Conservation (phyloP, 768 basidiomycete species). For the Phlebiopsis flavidoalba region DNA sequence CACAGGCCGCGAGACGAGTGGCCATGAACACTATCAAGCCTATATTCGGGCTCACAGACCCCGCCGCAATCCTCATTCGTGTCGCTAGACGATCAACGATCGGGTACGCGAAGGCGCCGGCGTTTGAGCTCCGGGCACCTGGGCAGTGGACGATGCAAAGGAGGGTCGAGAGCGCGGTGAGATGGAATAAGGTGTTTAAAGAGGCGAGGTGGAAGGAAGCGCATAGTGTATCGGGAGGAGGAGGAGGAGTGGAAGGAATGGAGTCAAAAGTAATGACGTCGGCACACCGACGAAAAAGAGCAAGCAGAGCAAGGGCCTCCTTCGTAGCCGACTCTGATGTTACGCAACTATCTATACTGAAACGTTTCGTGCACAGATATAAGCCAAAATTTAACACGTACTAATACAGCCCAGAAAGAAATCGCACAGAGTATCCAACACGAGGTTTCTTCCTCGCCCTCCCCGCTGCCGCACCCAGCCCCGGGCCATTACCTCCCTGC, state of each 20-base stretch:
- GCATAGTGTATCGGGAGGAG: constrained; percentile 6
- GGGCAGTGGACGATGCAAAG: constrained; percentile 35
- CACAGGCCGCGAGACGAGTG: constrained; percentile 80
- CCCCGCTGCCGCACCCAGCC: constrained; percentile 37
- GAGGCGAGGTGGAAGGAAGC: constrained; percentile 22
- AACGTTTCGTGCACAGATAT: not conserved
- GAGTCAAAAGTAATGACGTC: not conserved
- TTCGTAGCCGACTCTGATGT: not conserved
- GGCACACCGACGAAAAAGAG: not conserved
- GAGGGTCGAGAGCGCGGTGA: constrained; percentile 41
- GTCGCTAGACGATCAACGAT: constrained; percentile 40
- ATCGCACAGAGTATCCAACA: constrained; percentile 32
- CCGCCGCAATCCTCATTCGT: constrained; percentile 57
- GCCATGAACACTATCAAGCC: constrained; percentile 59
- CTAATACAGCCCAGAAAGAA: not conserved
- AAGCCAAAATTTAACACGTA: not conserved
- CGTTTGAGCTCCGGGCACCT: constrained; percentile 40
- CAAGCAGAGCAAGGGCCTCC: not conserved
- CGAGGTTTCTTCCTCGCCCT: constrained; percentile 57
- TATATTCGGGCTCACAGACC: constrained; percentile 83
- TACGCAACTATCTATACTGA: not conserved
- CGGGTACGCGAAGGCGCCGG: constrained; percentile 42
- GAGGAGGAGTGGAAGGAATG: constrained; percentile 1
- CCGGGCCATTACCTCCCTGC: constrained; percentile 61
- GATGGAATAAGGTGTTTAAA: constrained; percentile 19